Evolutionary conservation across 176 grass and related monocot species (phyloP).

Genomic region (Panicum miliaceum): DNA sequence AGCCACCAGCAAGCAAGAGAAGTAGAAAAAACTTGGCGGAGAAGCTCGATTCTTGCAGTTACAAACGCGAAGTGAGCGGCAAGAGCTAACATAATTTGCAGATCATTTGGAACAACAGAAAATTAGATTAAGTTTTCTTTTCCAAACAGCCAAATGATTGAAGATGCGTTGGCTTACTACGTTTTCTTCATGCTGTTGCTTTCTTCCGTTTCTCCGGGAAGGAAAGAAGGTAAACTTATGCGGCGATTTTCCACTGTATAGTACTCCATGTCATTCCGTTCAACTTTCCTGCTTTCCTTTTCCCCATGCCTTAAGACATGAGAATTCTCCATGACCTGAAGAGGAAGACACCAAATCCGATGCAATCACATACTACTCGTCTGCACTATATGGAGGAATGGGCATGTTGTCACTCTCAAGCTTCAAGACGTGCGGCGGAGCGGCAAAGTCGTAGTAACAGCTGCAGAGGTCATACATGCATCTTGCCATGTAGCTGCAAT

Average conservation of each 20-base stretch:
- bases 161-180: slow-evolving; percentile 21
- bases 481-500: background rate
- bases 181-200: background rate
- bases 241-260: background rate
- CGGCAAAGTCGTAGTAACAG: slow-evolving; percentile 8
- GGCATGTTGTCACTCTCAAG: background rate
- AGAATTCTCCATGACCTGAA: background rate
- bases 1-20: background rate
- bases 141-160: background rate
- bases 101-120: background rate
- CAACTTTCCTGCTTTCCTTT: background rate
- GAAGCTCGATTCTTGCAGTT: background rate
- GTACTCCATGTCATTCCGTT: background rate
- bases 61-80: background rate
- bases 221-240: slow-evolving; percentile 10
- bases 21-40: background rate
- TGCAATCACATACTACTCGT: background rate
- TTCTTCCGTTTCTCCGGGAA: background rate
- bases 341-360: background rate
- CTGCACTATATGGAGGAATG: background rate
- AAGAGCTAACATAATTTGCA: slow-evolving; percentile 9
- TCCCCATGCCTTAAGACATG: background rate
- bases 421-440: background rate
- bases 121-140: background rate
- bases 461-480: background rate